These are phyloP conservation scores for Canavalia gladiata DNA, from an alignment of 306 rosid genomes.

Conservation along the genomic window DNA sequence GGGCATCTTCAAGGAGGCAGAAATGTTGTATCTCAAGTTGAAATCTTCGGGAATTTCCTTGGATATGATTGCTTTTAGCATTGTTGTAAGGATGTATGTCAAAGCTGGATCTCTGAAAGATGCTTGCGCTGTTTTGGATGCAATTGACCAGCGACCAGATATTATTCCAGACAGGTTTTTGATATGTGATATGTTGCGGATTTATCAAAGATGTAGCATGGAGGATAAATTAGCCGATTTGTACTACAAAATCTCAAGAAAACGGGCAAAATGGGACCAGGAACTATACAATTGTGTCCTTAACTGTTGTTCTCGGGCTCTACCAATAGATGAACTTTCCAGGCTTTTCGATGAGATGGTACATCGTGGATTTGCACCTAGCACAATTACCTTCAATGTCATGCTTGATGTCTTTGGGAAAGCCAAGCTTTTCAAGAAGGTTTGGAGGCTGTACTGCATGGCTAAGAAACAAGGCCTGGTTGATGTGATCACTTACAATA, in stretches of 20 bases:
- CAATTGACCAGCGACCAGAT: conserved; percentile 64
- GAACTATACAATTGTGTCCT: conserved; percentile 82
- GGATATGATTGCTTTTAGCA: conserved; percentile 82
- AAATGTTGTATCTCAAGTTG: conserved; percentile 70
- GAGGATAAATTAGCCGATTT: conserved; percentile 65
- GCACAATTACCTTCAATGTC: conserved; percentile 78
- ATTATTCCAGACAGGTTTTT: conserved; percentile 77
- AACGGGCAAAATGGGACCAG: conserved; percentile 73
- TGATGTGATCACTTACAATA: conserved; percentile 86
- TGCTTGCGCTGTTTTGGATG: conserved; percentile 85
- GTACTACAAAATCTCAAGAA: conserved; percentile 74
- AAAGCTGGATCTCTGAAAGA: conserved; percentile 79
- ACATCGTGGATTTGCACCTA: conserved; percentile 68
- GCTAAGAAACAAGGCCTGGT: conserved; percentile 83
- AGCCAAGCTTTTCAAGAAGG: conserved; percentile 85
- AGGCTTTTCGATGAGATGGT: conserved; percentile 88
- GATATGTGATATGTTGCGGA: conserved; percentile 77
- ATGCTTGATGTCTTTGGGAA: conserved; percentile 83
- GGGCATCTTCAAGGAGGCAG: conserved; percentile 73
- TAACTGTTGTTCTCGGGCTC: conserved; percentile 86
- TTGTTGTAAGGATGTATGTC: conserved; percentile 83
- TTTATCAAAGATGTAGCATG: conserved; percentile 78
- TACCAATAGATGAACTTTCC: conserved; percentile 88
- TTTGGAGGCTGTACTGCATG: conserved; percentile 67
- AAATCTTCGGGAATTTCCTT: conserved; percentile 64